Evolutionary conservation across 2,329 filamentous ascomycete species (phyloP).

Genomic region (Elsinoe fawcettii): DNA sequence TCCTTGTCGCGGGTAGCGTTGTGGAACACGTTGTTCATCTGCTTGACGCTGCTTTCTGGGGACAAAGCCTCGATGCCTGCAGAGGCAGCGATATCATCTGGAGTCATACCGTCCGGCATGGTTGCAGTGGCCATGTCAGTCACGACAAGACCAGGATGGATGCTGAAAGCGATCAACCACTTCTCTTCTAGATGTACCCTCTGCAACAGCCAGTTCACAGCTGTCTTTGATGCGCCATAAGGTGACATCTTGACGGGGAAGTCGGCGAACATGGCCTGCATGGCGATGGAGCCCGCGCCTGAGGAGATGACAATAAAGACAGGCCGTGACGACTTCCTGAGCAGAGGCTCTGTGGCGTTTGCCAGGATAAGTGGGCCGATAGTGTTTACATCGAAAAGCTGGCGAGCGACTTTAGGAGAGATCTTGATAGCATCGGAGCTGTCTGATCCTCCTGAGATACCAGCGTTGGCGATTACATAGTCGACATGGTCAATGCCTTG

Average conservation of each 20-base stretch:
- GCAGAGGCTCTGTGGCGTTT: conserved; percentile 37
- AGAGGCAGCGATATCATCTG: not conserved
- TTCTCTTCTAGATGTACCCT: conserved; percentile 34
- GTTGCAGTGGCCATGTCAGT: not conserved
- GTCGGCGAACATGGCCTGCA: not conserved
- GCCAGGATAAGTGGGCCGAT: conserved; percentile 38
- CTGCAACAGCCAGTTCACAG: conserved; percentile 31
- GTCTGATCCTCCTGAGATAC: conserved; percentile 9
- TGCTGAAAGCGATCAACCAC: conserved; percentile 21
- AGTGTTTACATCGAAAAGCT: conserved; percentile 30
- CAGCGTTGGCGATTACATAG: conserved; percentile 22
- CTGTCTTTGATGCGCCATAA: conserved; percentile 42
- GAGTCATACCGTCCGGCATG: not conserved
- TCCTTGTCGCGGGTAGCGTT: not conserved
- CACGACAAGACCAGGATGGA: conserved; percentile 26
- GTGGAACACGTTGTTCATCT: not conserved
- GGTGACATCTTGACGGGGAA: conserved; percentile 28
- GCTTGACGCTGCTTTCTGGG: not conserved
- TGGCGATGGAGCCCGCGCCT: not conserved
- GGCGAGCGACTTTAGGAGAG: not conserved
- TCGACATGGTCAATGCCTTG: conserved; percentile 24
- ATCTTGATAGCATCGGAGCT: conserved; percentile 22
- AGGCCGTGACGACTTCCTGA: conserved; percentile 27
- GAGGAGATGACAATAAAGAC: conserved; percentile 34
- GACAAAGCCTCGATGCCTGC: not conserved